Evolutionary conservation across 176 grass and related monocot species (phyloP), one percentile per base, ranked within the genome.

Genomic region (Zea luxurians): DNA sequence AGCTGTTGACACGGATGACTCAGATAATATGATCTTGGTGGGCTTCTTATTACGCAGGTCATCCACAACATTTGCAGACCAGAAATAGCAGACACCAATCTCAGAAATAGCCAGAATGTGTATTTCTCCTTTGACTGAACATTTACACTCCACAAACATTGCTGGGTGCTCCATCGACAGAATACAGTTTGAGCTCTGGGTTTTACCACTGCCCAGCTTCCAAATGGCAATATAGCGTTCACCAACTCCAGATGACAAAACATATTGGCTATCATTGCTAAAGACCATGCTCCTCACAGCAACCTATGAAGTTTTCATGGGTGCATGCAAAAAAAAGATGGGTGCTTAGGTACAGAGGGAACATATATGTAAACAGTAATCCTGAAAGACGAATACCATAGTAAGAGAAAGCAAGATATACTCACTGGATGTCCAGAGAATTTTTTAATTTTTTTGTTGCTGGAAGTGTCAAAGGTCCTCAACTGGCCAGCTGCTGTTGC

Each of bases 401-500:
- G 73, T 58, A 62, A 82, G 53, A 43, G 47, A 38, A 69, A 36
- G 37, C 37, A 70, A 76, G 60, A 49, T 9, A 41, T 55, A 86
- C 89, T 73, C 64, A 99, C 96, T 15, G 90, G 92, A 85, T 99
- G 96, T 37, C 96, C 96, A 73, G 89, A 89, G 76, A 95, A 92
- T 66, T 99, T 95, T 79, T 95, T 72, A 64, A 99, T 87, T 70
- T 95, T 99, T 80, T 95, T 99, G 75, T 93, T 85, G 77, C 90
- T 66, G 17, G 83, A 92, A 86, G 82, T 84, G 85, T 70, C 82
- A 75, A 92, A 95, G 58, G 86, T 92, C 71, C 84, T 92, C 83
- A 99, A 80, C 79, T 90, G 96, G n/a, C 89, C 92, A 83, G 96
- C 88, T 83, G 96, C 96, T 38, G 88, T 89, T 68, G 96, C 96